These are phyloP conservation scores for Clavaria fumosa DNA, from an alignment of 768 basidiomycete species.

Conservation along the genomic window DNA sequence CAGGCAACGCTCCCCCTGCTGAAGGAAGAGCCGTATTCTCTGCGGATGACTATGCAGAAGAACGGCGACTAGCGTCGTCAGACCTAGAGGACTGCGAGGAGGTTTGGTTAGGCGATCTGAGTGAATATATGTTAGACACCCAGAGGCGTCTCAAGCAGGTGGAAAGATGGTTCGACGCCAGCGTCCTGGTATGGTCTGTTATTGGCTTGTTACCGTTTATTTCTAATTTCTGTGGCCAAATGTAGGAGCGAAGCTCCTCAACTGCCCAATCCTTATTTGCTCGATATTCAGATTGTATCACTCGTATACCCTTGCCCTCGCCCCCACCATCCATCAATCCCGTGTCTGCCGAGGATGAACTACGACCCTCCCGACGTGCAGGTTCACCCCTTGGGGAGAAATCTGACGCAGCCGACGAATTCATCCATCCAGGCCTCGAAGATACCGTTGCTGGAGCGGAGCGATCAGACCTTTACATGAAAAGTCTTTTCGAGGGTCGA, in stretches of 20 bases:
- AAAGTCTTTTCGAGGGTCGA: conserved; percentile 17
- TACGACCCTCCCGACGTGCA: conserved; percentile 5
- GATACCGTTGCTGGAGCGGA: conserved; percentile 46
- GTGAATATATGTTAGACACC: conserved; percentile 55
- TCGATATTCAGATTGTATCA: conserved; percentile 37
- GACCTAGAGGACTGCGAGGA: conserved; percentile 75
- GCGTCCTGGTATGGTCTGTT: conserved; percentile 45
- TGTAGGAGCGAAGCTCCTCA: conserved; percentile 52
- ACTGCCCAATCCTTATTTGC: conserved; percentile 47
- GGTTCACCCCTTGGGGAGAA: conserved; percentile 4
- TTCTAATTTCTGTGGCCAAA: no score
- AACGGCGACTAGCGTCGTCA: conserved; percentile 42
- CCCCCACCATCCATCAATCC: conserved; percentile 18
- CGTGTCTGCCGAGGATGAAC: conserved; percentile 5
- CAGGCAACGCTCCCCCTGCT: conserved; percentile 15
- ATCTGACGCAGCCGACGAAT: conserved; percentile 18
- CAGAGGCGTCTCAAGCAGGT: conserved; percentile 60
- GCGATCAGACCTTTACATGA: conserved; percentile 34
- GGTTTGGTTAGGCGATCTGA: conserved; percentile 56
- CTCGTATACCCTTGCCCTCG: conserved; percentile 27
- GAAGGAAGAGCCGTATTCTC: conserved; percentile 17
- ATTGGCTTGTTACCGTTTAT: no score
- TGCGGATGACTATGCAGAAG: conserved; percentile 21
- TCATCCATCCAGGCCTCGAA: conserved; percentile 26
- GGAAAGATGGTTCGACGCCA: conserved; percentile 57